Conservation (phyloP, 805 yeast species). For the Saccharomycodes ludwigii region DNA sequence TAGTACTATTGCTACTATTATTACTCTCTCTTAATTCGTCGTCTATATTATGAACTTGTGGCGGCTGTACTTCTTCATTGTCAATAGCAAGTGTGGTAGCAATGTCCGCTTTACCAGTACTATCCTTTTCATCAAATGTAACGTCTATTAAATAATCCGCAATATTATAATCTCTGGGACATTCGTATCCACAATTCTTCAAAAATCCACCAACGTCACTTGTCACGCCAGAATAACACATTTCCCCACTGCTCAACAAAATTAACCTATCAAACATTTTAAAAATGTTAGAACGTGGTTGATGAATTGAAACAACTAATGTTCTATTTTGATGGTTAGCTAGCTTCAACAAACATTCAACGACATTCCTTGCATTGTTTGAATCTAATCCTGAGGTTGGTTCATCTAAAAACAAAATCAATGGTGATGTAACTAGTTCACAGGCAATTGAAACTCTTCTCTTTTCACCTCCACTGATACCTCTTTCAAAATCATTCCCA, state of each 20-base stretch:
- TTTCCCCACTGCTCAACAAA: constrained; percentile 70
- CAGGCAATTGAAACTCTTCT: constrained; percentile 89
- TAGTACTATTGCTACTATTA: constrained; percentile 13
- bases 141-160: constrained; percentile 91
- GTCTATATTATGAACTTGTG: constrained; percentile 21
- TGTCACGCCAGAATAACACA: constrained; percentile 84
- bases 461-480: constrained; percentile 77
- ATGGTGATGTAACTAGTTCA: constrained; percentile 81
- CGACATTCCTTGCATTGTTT: constrained; percentile 82
- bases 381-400: constrained; percentile 96
- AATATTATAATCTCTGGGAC: constrained; percentile 84
- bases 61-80: constrained; percentile 5
- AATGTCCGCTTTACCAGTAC: constrained; percentile 3
- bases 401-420: constrained; percentile 74
- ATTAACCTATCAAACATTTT: constrained; percentile 76
- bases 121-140: constrained; percentile 43
- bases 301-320: constrained; percentile 87
- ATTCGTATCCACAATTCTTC: constrained; percentile 56
- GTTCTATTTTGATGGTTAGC: constrained; percentile 79
- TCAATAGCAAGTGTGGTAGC: constrained; percentile 3
- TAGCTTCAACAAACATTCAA: constrained; percentile 70
- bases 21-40: too few species aligned
- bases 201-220: constrained; percentile 65
- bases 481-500: constrained; percentile 83
- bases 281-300: constrained; percentile 92